These are phyloP conservation scores for Fusarium azukiicola DNA, from an alignment of 2,329 filamentous ascomycete genomes.

Conservation along the genomic window DNA sequence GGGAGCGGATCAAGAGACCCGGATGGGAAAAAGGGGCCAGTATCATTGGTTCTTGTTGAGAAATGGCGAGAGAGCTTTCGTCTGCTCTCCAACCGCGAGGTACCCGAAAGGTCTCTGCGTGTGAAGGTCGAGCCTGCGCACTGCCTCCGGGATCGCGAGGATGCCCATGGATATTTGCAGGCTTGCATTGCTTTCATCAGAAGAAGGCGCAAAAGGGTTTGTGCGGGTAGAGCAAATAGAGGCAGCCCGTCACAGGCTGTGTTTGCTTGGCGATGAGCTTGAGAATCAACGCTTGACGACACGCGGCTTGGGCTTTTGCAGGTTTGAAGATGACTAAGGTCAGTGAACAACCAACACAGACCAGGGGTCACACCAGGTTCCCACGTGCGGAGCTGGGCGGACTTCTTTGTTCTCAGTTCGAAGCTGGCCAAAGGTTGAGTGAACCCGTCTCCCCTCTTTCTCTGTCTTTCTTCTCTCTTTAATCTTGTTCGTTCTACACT, in stretches of 20 bases:
- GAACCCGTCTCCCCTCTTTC: neutral
- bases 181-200: neutral
- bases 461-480: neutral
- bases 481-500: neutral
- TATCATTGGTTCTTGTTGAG: neutral
- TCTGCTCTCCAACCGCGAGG: neutral
- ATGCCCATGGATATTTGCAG: neutral
- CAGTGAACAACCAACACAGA: neutral
- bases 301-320: neutral
- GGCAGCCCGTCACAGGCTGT: neutral
- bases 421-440: neutral
- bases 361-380: neutral
- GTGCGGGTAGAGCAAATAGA: neutral
- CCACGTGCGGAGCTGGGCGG: neutral
- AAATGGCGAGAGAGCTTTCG: neutral
- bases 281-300: neutral
- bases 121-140: neutral
- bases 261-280: neutral
- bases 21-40: neutral
- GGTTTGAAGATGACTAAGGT: neutral
- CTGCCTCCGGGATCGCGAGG: neutral
- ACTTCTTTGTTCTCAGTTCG: slow-evolving; percentile 1
- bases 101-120: neutral
- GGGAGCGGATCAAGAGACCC: neutral
- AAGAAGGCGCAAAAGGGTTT: too few species aligned